These are phyloP conservation scores for Prillingera fragicola DNA, from an alignment of 1,284 basidiomycete genomes.

Conservation along the genomic window DNA sequence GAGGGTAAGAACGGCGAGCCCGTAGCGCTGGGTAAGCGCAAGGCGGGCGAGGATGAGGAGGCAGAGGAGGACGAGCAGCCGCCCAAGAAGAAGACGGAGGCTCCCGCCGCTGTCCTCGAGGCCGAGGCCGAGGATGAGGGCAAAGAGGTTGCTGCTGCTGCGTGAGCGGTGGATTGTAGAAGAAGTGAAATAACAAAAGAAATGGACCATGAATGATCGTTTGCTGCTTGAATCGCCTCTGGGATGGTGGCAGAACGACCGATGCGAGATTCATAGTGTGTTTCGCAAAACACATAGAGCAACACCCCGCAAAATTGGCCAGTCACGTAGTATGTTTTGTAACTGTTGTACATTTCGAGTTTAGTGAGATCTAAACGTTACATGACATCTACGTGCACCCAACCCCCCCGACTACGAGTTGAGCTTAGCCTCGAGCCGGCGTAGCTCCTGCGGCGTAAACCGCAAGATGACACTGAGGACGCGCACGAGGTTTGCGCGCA, in stretches of 20 bases:
- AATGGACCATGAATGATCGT: no score
- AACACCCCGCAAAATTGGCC: no score
- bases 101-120: not conserved
- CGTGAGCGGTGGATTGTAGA: not conserved
- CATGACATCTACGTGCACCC: no score
- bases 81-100: not conserved
- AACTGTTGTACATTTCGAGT: no score
- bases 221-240: no score
- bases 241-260: not conserved
- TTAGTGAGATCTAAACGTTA: no score
- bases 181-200: not conserved
- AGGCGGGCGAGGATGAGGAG: conserved; percentile 2
- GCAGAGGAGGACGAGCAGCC: conserved; percentile 1
- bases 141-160: not conserved
- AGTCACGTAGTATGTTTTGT: no score
- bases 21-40: conserved; percentile 1
- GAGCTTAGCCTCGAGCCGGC: conserved; percentile 68
- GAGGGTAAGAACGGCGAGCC: conserved; percentile 4
- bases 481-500: conserved; percentile 80
- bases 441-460: conserved; percentile 88
- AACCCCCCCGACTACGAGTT: conserved; percentile 15
- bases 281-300: not conserved
- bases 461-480: conserved; percentile 84
- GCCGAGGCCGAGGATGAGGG: not conserved
- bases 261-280: not conserved